Evolutionary conservation across 2,329 filamentous ascomycete species (phyloP), one percentile per base, ranked within the genome.

Genomic region (Aspergillus pseudoviridinutans): DNA sequence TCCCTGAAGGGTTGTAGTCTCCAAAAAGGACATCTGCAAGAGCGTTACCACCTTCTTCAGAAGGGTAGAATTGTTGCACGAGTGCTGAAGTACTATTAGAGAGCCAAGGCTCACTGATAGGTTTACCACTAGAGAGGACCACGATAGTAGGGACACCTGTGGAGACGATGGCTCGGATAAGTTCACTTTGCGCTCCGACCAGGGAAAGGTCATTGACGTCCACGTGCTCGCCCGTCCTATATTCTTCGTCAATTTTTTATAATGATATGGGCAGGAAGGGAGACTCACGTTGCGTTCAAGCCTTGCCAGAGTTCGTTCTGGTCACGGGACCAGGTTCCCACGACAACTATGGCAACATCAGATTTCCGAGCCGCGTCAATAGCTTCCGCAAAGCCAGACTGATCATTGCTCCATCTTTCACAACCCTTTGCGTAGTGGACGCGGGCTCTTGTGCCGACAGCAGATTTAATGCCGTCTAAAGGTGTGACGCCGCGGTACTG

Each of bases 261-360:
- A 3, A 27, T 27, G 4, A 27, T 6, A 1, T 27, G 3, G 25
- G 25, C 25, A n/a, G 10, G 10, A 38, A 0, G 25, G 24, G 25
- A 27, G 41, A 63, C 64, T 64, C 59, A 73, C 55, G 88, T 91
- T 28, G 87, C 87, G 63, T 91, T 91, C 2, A 90, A 70, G 0
- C 86, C 85, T 56, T 76, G 71, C 88, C 87, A 91, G 3, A 91
- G 82, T 69, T 91, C 84, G 53, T 80, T 77, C 68, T 91, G 88
- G 66, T 92, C 89, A 50, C 88, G 82, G 27, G 84, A 86, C 88
- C 88, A 91, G 9, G 88, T 91, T 32, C 88, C 88, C 1, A 91
- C 87, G 0, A 91, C 79, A 0, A 91, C 87, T 4, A 91, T 81
- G 5, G 88, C 88, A 2, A 91, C 83, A 65, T 91, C 88, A 3